These are phyloP conservation scores for Draba incana DNA, from an alignment of 345 rosid species.

Conservation along the genomic window DNA sequence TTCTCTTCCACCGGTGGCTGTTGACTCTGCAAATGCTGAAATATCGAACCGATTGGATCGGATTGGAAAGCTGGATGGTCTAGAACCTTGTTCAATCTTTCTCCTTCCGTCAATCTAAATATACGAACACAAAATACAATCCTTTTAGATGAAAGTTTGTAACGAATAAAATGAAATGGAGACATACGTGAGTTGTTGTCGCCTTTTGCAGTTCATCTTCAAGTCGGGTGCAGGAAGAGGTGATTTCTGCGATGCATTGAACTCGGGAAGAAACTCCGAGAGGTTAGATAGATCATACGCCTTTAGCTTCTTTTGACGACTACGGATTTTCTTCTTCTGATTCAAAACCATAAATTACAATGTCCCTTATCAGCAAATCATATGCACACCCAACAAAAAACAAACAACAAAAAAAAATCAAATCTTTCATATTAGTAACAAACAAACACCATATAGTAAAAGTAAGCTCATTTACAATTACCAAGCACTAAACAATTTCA, in stretches of 20 bases:
- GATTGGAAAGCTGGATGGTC: constrained; percentile 67
- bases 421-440: constrained; percentile 16
- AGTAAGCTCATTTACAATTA: background rate
- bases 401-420: background rate
- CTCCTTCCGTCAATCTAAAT: constrained; percentile 70
- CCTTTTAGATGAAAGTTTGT: background rate
- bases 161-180: background rate
- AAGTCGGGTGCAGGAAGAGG: constrained; percentile 44
- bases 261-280: constrained; percentile 79
- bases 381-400: too few relatives aligned
- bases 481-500: background rate
- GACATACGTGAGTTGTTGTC: constrained; percentile 66
- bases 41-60: constrained; percentile 75
- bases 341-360: background rate
- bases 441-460: background rate
- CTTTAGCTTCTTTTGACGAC: constrained; percentile 73
- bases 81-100: constrained; percentile 62
- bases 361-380: constrained; percentile 5
- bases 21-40: constrained; percentile 67
- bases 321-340: constrained; percentile 59
- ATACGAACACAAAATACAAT: constrained; percentile 14
- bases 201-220: constrained; percentile 75
- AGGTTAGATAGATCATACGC: constrained; percentile 71
- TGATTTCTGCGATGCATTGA: constrained; percentile 44
- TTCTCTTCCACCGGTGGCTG: constrained; percentile 65